Conservation (phyloP, 805 yeast genomes). For the Teunomyces funiuensis region DNA sequence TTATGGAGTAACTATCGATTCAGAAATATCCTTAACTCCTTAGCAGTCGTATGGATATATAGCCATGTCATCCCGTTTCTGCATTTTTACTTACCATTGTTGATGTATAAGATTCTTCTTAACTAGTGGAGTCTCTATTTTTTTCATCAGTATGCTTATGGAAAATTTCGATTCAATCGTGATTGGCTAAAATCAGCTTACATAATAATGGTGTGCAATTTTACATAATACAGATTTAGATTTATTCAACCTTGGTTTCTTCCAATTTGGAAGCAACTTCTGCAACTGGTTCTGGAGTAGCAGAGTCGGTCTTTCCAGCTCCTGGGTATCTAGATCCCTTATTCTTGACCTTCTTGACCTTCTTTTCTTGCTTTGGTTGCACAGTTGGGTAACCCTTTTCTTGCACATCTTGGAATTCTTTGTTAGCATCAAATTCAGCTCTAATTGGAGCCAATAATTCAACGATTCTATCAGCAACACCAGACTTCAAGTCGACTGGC, state of each 20-base stretch:
- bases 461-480: conserved; percentile 85
- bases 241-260: conserved; percentile 12
- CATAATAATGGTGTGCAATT: neutral
- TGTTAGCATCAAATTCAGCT: conserved; percentile 56
- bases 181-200: conserved; percentile 3
- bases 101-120: conserved; percentile 3
- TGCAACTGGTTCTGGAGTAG: conserved; percentile 11
- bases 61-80: neutral
- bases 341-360: conserved; percentile 76
- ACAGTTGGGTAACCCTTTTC: conserved; percentile 83
- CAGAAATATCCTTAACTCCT: too few relatives aligned
- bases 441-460: conserved; percentile 81
- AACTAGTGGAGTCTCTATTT: conserved; percentile 1
- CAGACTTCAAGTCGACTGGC: conserved; percentile 92
- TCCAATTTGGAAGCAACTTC: conserved; percentile 9
- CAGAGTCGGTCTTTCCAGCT: conserved; percentile 27
- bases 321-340: conserved; percentile 94
- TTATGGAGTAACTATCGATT: too few relatives aligned
- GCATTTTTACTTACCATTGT: conserved; percentile 1
- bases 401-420: conserved; percentile 75
- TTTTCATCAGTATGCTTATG: conserved; percentile 5
- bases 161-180: conserved; percentile 2
- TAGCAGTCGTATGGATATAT: too few relatives aligned
- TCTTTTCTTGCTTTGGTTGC: conserved; percentile 57
- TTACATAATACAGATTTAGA: conserved; percentile 5